Percentiles rank a stretch among this genome's conserved stretches.
phyloP scores from a whole-genome alignment of 2,329 filamentous ascomycete species.

The Diaporthe ampelina region DNA sequence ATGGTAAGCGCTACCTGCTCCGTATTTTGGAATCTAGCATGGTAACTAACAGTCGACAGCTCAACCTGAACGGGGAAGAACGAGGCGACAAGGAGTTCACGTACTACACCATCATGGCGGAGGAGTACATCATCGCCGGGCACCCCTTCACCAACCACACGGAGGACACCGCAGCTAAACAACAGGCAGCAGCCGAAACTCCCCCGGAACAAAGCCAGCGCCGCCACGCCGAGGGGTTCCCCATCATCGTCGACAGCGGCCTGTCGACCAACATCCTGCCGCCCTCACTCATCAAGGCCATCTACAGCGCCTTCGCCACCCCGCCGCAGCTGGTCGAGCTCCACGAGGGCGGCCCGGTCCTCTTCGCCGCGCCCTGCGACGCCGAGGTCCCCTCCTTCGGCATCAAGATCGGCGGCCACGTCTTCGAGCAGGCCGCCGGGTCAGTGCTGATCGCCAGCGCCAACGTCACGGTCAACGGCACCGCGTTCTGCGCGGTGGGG shows the following conservation, averaged over 20 bases:
- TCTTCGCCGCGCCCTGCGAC: slow-evolving; percentile 48
- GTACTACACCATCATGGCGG: slow-evolving; percentile 39
- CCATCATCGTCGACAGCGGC: slow-evolving; percentile 39
- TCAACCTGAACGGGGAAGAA: slow-evolving; percentile 24
- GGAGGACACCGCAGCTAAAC: background rate
- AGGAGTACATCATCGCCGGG: slow-evolving; percentile 37
- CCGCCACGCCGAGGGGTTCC: background rate
- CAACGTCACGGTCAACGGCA: slow-evolving; percentile 43
- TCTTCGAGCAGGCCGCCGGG: slow-evolving; percentile 46
- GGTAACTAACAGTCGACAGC: background rate
- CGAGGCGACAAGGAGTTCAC: slow-evolving; percentile 30
- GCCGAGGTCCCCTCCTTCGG: slow-evolving; percentile 48
- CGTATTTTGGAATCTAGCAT: too few relatives aligned
- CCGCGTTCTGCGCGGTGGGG: slow-evolving; percentile 47
- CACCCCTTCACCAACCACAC: slow-evolving; percentile 6
- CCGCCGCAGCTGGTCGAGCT: slow-evolving; percentile 43
- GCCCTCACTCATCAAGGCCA: slow-evolving; percentile 41
- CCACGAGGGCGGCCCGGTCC: slow-evolving; percentile 35
- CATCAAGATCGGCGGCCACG: slow-evolving; percentile 45
- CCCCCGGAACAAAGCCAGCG: background rate
- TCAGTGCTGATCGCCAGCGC: slow-evolving; percentile 47
- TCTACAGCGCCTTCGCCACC: slow-evolving; percentile 46
- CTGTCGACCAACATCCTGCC: slow-evolving; percentile 35
- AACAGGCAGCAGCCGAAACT: background rate
- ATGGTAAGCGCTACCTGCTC: background rate